These are phyloP conservation scores for Acanthamoeba divionensis DNA, from an alignment of 208 protist genomes.

Conservation along the genomic window DNA sequence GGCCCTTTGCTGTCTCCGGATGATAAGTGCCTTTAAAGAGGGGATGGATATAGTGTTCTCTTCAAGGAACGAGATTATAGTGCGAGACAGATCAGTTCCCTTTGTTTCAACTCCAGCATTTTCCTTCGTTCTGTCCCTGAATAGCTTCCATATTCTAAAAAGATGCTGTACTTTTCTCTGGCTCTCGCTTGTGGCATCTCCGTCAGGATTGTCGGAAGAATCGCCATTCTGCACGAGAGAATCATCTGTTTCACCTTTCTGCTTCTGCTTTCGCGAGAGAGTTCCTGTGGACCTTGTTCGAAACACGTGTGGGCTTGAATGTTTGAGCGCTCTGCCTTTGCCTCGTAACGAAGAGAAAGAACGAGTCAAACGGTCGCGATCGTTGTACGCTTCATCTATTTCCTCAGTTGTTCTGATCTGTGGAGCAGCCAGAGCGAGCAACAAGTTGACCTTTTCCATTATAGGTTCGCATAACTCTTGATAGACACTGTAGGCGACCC, in stretches of 20 bases:
- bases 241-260: background rate
- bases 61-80: background rate
- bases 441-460: background rate
- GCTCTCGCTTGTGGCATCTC: constrained; percentile 45
- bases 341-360: background rate
- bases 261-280: background rate
- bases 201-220: too few species aligned
- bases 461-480: background rate
- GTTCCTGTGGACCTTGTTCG: constrained; percentile 22
- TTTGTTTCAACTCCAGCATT: background rate
- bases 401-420: background rate
- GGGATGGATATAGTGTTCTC: background rate
- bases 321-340: too few species aligned
- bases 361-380: background rate
- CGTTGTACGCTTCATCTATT: background rate
- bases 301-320: background rate
- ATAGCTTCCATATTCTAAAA: constrained; percentile 51
- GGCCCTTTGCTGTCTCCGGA: background rate
- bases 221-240: too few species aligned
- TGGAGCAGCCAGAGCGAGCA: background rate
- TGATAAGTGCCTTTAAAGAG: background rate
- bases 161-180: constrained; percentile 22
- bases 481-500: background rate
- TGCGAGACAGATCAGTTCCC: background rate
- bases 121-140: constrained; percentile 32